Evolutionary conservation across 306 rosid species (phyloP).

Genomic region (Lotus japonicus): DNA sequence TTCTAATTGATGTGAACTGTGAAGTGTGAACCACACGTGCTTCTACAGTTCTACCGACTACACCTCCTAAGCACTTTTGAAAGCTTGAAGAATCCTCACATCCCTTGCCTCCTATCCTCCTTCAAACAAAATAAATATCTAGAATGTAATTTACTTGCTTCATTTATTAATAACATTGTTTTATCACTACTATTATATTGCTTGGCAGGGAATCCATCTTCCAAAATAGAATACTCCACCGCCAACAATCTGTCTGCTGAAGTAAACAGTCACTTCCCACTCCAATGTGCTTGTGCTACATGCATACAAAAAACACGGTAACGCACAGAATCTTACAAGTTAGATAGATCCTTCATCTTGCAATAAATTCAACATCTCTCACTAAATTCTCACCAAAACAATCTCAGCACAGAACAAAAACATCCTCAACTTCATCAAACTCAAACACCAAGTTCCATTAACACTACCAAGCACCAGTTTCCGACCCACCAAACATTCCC

Average conservation of each 20-base stretch:
- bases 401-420: not conserved
- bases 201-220: not conserved
- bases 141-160: no score
- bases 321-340: conserved; percentile 7
- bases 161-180: no score
- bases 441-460: not conserved
- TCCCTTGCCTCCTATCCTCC: no score
- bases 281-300: not conserved
- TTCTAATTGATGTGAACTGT: no score
- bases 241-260: not conserved
- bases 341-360: conserved; percentile 3
- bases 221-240: not conserved
- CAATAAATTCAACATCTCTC: not conserved
- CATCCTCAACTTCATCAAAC: not conserved
- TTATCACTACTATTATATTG: not conserved
- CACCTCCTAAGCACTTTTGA: no score
- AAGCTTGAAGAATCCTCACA: no score
- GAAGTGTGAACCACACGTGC: no score
- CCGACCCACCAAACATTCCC: not conserved
- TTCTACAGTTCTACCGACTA: no score
- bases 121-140: no score
- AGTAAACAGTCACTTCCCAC: not conserved
- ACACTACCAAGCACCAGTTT: not conserved
- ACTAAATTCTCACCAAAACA: not conserved
- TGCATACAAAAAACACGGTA: not conserved